Evolutionary conservation across 139 green algal species (phyloP), one percentile per base, ranked within the genome.

Genomic region (Klebsormidium nitens): DNA sequence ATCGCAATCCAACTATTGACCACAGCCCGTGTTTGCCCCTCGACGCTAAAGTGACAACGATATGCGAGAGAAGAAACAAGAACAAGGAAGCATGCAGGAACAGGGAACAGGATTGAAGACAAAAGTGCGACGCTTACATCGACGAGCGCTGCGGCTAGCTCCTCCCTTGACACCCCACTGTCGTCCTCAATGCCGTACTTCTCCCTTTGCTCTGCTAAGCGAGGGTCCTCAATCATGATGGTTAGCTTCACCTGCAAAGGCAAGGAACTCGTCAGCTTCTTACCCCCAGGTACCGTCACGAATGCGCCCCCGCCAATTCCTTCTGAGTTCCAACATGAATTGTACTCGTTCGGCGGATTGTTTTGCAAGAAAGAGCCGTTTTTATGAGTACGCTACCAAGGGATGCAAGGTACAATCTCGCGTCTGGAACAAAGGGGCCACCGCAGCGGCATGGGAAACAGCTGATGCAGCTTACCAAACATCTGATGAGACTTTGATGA

Each of bases 211-310:
- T 81, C 74, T n/a, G 39, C 74, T 34, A 72, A 75, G 11, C 74
- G 36, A 5, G 74, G 74, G 52, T 81, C 74, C 59, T 81, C 74
- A 32, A 81, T 81, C 74, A 83, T 83, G 36, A 81, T 6, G n/a
- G 77, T 69, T 36, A 81, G 50, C 35, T 42, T 36, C 6, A 77
- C 31, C 71, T 78, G 58, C 23, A 47, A 8, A 61, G 5, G 44
- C 5, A n/a, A 56, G 26, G 59, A 63, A 63, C 44, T 52, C 44
- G 44, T 52, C 44, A 52, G 44, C 14, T 17, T 52, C 44, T 28
- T 17, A 52, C 14, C 14, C 44, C 14, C 44, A 52, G 17, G 14
- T 17, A 28, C 14, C 44, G 11, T 52, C 11, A 48, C 29, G 8
- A 35, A 11, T 11, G 55, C 6, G 31, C 55, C 14, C 8, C 8